Percentiles rank a stretch among this genome's conserved stretches.
Conservation (phyloP, 2,329 filamentous ascomycete genomes). For the Fusarium protoensiforme region DNA sequence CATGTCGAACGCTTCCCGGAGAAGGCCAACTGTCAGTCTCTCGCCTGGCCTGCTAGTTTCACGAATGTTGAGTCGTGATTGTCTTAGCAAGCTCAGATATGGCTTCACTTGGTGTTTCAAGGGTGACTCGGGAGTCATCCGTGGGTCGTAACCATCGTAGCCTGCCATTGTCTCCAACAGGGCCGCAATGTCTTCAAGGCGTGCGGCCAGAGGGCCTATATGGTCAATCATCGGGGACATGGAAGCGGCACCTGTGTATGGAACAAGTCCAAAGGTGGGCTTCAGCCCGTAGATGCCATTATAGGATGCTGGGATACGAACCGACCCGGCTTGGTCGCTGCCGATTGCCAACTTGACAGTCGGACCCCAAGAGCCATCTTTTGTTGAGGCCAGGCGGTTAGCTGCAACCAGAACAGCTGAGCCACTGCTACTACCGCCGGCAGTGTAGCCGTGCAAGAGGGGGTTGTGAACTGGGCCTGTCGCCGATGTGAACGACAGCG, state of each 20-base stretch:
- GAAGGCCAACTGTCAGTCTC: slow-evolving; percentile 54
- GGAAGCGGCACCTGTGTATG: slow-evolving; percentile 55
- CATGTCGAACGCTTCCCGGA: slow-evolving; percentile 56
- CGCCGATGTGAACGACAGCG: slow-evolving; percentile 41
- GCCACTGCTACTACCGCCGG: slow-evolving; percentile 47
- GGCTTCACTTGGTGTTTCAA: slow-evolving; percentile 48
- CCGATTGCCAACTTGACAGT: slow-evolving; percentile 43
- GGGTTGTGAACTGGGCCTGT: slow-evolving; percentile 45
- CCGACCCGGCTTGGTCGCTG: slow-evolving; percentile 47
- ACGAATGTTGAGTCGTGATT: slow-evolving; percentile 9
- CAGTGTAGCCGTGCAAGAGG: slow-evolving; percentile 36
- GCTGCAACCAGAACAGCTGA: slow-evolving; percentile 44
- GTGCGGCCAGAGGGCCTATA: slow-evolving; percentile 54
- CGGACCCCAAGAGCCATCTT: slow-evolving; percentile 5
- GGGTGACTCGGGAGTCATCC: slow-evolving; percentile 54
- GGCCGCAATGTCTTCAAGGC: slow-evolving; percentile 49
- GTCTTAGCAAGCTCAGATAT: slow-evolving; percentile 41
- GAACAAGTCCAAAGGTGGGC: slow-evolving; percentile 54
- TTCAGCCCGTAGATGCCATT: slow-evolving; percentile 51
- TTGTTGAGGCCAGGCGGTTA: slow-evolving; percentile 1
- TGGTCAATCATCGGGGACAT: slow-evolving; percentile 57
- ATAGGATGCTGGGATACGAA: slow-evolving; percentile 46
- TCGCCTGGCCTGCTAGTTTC: slow-evolving; percentile 36
- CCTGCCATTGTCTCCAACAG: slow-evolving; percentile 53
- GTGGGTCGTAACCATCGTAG: slow-evolving; percentile 56